phyloP scores from a whole-genome alignment of 306 rosid genomes.

The Gynostemma pentaphyllum region DNA sequence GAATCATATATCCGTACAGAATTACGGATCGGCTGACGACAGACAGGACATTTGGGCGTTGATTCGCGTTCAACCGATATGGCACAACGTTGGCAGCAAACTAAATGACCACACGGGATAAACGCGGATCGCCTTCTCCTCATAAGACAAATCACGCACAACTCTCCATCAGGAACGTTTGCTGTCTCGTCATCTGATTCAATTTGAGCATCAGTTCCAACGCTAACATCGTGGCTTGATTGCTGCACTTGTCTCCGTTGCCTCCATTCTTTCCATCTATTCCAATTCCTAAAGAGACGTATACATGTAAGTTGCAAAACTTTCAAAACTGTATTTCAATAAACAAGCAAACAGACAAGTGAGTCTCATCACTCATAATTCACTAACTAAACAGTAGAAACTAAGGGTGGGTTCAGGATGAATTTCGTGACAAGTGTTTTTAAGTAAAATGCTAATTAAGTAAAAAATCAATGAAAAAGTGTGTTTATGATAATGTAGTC shows the following conservation, averaged over 20 bases:
- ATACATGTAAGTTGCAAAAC: constrained; percentile 2
- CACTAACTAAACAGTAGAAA: background rate
- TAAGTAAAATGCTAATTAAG: too few species aligned
- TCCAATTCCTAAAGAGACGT: constrained; percentile 69
- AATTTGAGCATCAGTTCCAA: constrained; percentile 19
- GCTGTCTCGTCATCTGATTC: constrained; percentile 39
- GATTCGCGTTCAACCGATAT: constrained; percentile 46
- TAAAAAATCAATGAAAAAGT: too few species aligned
- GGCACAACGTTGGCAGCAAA: constrained; percentile 74
- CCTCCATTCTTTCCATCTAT: constrained; percentile 66
- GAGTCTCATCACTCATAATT: background rate
- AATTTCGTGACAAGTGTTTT: too few species aligned
- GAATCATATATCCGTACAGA: constrained; percentile 64
- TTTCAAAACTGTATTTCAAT: background rate
- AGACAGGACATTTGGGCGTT: constrained; percentile 80
- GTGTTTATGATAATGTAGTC: too few species aligned
- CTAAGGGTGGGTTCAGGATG: too few species aligned
- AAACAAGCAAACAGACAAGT: background rate
- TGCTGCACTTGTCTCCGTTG: constrained; percentile 42
- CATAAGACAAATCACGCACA: constrained; percentile 73
- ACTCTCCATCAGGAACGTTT: constrained; percentile 57
- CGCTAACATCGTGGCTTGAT: constrained; percentile 21
- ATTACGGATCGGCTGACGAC: constrained; percentile 64
- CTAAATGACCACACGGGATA: constrained; percentile 83
- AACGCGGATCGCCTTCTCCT: constrained; percentile 84